Evolutionary conservation across 768 basidiomycete species (phyloP).

Genomic region (Pleurotus citrinopileatus): DNA sequence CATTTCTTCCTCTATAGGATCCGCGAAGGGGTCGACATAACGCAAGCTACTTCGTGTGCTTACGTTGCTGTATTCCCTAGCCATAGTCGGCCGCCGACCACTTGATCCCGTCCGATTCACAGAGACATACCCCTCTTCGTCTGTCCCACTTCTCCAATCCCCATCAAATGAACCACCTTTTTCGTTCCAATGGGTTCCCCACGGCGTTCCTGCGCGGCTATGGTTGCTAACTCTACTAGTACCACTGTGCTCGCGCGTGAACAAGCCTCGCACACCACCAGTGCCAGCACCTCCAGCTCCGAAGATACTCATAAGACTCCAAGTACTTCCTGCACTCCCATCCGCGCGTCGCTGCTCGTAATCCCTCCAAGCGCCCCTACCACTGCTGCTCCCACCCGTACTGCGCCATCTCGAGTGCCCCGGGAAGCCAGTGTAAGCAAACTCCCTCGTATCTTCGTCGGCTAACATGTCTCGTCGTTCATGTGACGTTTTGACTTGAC

Average conservation of each 20-base stretch:
- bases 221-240: constrained; percentile 22
- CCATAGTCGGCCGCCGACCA: constrained; percentile 12
- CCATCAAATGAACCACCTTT: constrained; percentile 54
- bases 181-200: constrained; percentile 34
- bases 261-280: constrained; percentile 15
- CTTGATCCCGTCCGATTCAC: constrained; percentile 11
- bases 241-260: constrained; percentile 39
- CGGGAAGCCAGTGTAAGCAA: constrained; percentile 22
- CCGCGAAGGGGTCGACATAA: constrained; percentile 50
- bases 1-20: constrained; percentile 33
- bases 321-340: constrained; percentile 43
- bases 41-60: constrained; percentile 30
- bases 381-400: constrained; percentile 13
- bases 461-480: constrained; percentile 71
- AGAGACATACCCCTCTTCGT: constrained; percentile 3
- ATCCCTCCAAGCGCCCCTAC: constrained; percentile 31
- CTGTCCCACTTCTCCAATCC: constrained; percentile 12
- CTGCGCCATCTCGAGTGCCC: constrained; percentile 2
- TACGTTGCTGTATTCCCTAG: constrained; percentile 35
- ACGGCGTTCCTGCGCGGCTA: constrained; percentile 21
- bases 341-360: constrained; percentile 26
- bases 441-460: constrained; percentile 67
- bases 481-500: constrained; percentile 21
- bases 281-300: constrained; percentile 24
- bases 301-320: constrained; percentile 51